phyloP scores from a whole-genome alignment of 208 protist species.

The Kentomonas sorsogonicus region DNA sequence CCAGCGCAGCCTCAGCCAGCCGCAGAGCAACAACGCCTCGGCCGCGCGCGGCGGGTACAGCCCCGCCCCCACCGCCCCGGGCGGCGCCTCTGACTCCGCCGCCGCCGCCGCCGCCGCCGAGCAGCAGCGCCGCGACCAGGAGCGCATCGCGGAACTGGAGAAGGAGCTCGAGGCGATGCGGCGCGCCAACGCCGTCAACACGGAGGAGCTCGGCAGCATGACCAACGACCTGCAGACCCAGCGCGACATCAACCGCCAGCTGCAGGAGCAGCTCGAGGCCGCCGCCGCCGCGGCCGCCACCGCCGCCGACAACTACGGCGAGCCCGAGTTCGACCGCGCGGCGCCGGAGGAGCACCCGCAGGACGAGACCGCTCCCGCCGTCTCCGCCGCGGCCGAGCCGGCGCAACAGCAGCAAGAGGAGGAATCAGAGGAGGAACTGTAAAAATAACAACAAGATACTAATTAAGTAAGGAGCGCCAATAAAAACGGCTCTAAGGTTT shows the following conservation, averaged over 20 bases:
- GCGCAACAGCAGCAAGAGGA: constrained; percentile 15
- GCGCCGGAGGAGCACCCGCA: constrained; percentile 12
- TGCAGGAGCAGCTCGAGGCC: constrained; percentile 1
- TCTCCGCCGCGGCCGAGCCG: neutral
- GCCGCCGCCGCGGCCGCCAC: neutral
- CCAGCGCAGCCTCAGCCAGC: constrained; percentile 1
- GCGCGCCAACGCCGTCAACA: constrained; percentile 11
- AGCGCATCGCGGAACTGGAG: constrained; percentile 24
- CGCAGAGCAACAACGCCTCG: neutral
- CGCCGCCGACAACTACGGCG: constrained; percentile 4
- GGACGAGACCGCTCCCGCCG: constrained; percentile 12
- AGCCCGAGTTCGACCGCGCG: constrained; percentile 12
- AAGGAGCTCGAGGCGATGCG: constrained; percentile 1
- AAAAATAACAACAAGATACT: constrained; percentile 14
- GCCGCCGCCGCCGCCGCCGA: constrained; percentile 15
- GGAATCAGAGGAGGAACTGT: constrained; percentile 1
- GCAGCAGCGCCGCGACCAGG: constrained; percentile 24
- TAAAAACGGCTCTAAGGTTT: too few species aligned
- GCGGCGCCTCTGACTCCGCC: constrained; percentile 1
- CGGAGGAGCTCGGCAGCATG: constrained; percentile 15
- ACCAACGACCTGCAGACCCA: constrained; percentile 6
- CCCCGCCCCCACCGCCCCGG: too few species aligned
- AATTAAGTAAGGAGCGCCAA: neutral
- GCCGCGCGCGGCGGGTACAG: too few species aligned
- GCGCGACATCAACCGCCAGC: neutral